Evolutionary conservation across 192 early-diverging fungal species (phyloP).

Genomic region (Neocallimastix lanati): DNA sequence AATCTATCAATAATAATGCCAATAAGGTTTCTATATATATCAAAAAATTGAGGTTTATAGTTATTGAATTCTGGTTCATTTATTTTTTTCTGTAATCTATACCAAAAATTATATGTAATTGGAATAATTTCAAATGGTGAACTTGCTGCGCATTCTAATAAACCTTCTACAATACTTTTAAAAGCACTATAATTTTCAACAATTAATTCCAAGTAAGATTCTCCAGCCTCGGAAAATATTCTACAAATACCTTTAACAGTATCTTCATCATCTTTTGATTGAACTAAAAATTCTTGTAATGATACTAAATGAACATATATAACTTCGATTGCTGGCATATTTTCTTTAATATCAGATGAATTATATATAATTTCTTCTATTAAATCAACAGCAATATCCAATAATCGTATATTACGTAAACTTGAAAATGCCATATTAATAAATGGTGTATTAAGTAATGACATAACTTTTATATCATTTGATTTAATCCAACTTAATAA

Average conservation of each 20-base stretch:
- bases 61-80: neutral
- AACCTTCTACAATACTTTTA: conserved; percentile 52
- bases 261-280: conserved; percentile 58
- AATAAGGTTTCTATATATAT: conserved; percentile 45
- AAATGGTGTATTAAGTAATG: conserved; percentile 43
- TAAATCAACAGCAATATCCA: conserved; percentile 71
- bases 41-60: conserved; percentile 13
- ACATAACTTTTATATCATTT: conserved; percentile 50
- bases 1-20: conserved; percentile 73
- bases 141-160: conserved; percentile 62
- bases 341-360: conserved; percentile 20
- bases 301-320: conserved; percentile 34
- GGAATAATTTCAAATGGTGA: conserved; percentile 66
- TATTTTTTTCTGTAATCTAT: conserved; percentile 41
- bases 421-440: conserved; percentile 53
- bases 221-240: conserved; percentile 79
- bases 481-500: conserved; percentile 68
- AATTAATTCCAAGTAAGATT: conserved; percentile 62
- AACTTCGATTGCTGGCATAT: conserved; percentile 31
- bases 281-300: conserved; percentile 12
- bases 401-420: conserved; percentile 46
- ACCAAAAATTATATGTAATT: conserved; percentile 90
- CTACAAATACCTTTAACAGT: conserved; percentile 61
- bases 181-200: conserved; percentile 48
- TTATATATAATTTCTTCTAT: conserved; percentile 54